A percentile compares a stretch with the other conserved stretches of the same genome.
These are phyloP conservation scores for Paramecium caudatum DNA, from an alignment of 73 alveolate genomes.

Conservation along the genomic window DNA sequence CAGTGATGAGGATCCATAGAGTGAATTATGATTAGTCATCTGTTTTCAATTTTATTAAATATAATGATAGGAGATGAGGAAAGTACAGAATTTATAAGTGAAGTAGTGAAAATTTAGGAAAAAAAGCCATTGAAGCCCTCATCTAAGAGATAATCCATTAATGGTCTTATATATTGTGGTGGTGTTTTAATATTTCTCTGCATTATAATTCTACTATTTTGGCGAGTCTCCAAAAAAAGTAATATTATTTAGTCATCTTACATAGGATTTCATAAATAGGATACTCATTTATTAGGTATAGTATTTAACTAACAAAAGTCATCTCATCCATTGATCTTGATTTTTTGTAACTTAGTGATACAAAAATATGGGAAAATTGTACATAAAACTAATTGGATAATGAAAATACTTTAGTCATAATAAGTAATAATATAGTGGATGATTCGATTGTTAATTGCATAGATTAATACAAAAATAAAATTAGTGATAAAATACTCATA, in stretches of 20 bases:
- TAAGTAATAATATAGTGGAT: background rate
- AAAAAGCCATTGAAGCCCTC: background rate
- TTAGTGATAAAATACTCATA: background rate
- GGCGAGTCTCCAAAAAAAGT: background rate
- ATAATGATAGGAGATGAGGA: conserved; percentile 47
- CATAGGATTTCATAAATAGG: background rate
- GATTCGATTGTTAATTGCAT: background rate
- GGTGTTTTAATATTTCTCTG: background rate
- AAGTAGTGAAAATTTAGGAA: background rate
- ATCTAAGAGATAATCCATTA: background rate
- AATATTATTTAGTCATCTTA: background rate
- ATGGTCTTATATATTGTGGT: background rate
- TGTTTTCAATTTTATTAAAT: too few species aligned
- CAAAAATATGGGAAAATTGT: too few species aligned
- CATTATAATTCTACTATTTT: background rate
- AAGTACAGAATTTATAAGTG: conserved; percentile 36
- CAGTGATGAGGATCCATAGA: conserved; percentile 34
- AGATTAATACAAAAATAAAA: background rate
- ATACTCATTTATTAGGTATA: background rate
- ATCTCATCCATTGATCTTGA: background rate
- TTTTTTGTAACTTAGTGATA: background rate
- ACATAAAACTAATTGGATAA: too few species aligned
- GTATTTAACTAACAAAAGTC: background rate
- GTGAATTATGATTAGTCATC: too few species aligned
- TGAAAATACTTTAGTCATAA: background rate